phyloP scores from a whole-genome alignment of 768 basidiomycete species.

The Phanerodontia chrysosporium region DNA sequence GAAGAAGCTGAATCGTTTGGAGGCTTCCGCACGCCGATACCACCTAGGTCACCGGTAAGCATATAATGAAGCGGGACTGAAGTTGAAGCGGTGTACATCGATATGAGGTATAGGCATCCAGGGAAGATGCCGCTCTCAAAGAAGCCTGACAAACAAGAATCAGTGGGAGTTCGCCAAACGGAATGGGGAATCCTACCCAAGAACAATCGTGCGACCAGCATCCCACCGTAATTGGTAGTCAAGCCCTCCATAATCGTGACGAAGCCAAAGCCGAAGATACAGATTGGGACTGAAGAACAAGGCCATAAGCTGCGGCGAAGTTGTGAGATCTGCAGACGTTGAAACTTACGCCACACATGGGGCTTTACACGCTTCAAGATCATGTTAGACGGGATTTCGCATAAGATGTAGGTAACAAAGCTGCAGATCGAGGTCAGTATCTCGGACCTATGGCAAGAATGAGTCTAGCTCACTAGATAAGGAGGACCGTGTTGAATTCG shows the following conservation, averaged over 20 bases:
- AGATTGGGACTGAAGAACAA: constrained; percentile 26
- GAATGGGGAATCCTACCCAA: constrained; percentile 20
- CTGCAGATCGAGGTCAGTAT: constrained; percentile 7
- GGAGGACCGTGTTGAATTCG: constrained; percentile 26
- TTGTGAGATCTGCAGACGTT: no score
- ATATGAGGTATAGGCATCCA: constrained; percentile 29
- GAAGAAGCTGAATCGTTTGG: constrained; percentile 33
- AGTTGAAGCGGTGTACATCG: no score
- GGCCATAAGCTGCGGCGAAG: neutral
- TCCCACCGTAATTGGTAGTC: constrained; percentile 28
- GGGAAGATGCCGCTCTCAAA: constrained; percentile 28
- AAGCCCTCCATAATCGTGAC: constrained; percentile 30
- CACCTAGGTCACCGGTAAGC: constrained; percentile 19
- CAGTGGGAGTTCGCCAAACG: neutral
- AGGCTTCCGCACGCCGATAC: constrained; percentile 35
- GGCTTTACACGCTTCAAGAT: constrained; percentile 33
- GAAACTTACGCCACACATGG: constrained; percentile 28
- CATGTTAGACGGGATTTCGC: constrained; percentile 33
- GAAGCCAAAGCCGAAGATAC: constrained; percentile 35
- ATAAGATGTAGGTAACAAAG: constrained; percentile 30
- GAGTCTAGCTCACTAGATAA: constrained; percentile 24
- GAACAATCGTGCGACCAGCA: constrained; percentile 36
- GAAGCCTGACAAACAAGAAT: constrained; percentile 8
- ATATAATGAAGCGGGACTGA: no score
- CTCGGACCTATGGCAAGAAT: neutral